Evolutionary conservation across 495 filamentous ascomycete species (phyloP).

Genomic region (Xylaria telfairii): DNA sequence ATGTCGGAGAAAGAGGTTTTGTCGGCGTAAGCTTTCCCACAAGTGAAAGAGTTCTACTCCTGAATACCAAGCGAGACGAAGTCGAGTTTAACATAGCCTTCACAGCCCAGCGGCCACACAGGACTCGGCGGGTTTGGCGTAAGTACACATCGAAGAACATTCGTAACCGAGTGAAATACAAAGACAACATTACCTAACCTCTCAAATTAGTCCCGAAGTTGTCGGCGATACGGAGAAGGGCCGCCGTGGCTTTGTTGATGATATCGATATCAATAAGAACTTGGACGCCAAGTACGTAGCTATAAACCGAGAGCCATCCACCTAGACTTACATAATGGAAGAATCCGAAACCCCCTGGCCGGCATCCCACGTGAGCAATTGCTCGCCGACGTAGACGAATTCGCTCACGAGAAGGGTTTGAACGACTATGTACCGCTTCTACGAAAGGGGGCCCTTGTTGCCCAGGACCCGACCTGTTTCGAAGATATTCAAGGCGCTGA

Average conservation of each 20-base stretch:
- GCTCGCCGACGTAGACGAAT: slow-evolving; percentile 62
- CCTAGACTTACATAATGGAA: slow-evolving; percentile 19
- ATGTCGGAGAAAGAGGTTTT: slow-evolving; percentile 18
- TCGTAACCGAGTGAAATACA: not conserved
- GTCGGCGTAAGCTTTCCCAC: slow-evolving; percentile 6
- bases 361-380: slow-evolving; percentile 58
- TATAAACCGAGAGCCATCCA: not conserved
- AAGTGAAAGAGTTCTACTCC: not conserved
- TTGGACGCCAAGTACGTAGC: slow-evolving; percentile 54
- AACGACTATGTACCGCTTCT: slow-evolving; percentile 55
- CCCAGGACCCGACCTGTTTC: slow-evolving; percentile 63
- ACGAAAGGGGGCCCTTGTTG: slow-evolving; percentile 68
- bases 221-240: slow-evolving; percentile 30
- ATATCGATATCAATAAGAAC: slow-evolving; percentile 59
- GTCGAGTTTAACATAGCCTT: not conserved
- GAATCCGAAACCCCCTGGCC: slow-evolving; percentile 68
- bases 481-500: slow-evolving; percentile 52
- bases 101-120: slow-evolving; percentile 5
- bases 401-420: slow-evolving; percentile 51
- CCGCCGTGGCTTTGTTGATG: slow-evolving; percentile 33
- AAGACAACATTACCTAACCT: not conserved
- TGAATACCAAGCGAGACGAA: not conserved
- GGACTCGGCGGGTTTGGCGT: slow-evolving; percentile 1
- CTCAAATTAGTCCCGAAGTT: not conserved
- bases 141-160: not conserved